Percentiles rank a stretch among this genome's conserved stretches.
Conservation (phyloP, 129 eudicot genomes). For the Cynara cardunculus region DNA sequence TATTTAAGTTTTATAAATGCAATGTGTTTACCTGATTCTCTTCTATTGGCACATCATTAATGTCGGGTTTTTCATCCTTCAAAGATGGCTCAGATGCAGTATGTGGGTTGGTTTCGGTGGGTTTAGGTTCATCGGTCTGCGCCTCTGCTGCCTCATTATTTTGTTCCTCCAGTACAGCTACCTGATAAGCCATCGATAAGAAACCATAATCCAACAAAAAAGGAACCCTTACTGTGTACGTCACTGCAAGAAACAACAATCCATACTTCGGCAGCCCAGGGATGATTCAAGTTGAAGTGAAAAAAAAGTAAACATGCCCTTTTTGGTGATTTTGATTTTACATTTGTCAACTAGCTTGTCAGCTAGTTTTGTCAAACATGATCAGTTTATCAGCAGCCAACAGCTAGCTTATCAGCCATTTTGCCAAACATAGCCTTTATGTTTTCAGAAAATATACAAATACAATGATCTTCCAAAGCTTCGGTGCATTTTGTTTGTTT, state of each 20-base stretch:
- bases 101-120: constrained; percentile 31
- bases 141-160: constrained; percentile 56
- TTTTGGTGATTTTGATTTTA: neutral
- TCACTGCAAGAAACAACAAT: neutral
- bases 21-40: constrained; percentile 53
- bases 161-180: constrained; percentile 76
- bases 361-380: neutral
- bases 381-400: no score
- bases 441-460: neutral
- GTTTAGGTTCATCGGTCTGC: constrained; percentile 52
- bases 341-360: neutral
- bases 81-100: constrained; percentile 29
- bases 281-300: neutral
- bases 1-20: neutral
- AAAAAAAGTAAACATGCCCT: no score
- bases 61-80: constrained; percentile 73
- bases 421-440: neutral
- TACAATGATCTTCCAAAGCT: neutral
- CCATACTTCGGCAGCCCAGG: neutral
- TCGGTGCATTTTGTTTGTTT: neutral
- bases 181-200: constrained; percentile 30
- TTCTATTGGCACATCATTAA: constrained; percentile 84
- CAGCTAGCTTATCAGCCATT: no score
- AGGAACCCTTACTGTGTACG: neutral
- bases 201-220: neutral